Conservation (phyloP, 306 rosid species). For the Trifolium repens region DNA sequence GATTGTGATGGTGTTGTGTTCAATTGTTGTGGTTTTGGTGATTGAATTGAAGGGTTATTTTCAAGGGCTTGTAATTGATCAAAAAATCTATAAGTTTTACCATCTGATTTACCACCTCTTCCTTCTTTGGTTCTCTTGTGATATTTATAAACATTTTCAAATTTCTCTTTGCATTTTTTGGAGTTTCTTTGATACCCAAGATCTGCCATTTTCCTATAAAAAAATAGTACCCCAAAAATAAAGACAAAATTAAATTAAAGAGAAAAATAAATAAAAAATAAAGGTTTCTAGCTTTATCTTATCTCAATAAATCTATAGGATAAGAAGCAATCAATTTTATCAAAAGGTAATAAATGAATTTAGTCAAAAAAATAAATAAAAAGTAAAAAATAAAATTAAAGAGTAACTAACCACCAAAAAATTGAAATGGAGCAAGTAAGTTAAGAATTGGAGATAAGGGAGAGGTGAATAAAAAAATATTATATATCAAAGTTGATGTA, state of each 20-base stretch:
- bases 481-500: conserved; percentile 13
- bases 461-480: conserved; percentile 7
- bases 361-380: background rate
- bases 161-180: conserved; percentile 96
- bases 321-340: conserved; percentile 30
- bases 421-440: conserved; percentile 17
- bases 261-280: background rate
- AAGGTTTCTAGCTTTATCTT: conserved; percentile 21
- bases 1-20: background rate
- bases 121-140: conserved; percentile 94
- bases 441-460: conserved; percentile 9
- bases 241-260: background rate
- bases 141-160: conserved; percentile 95
- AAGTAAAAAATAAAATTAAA: background rate
- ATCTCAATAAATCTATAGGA: conserved; percentile 39
- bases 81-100: conserved; percentile 81
- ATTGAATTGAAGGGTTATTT: conserved; percentile 45
- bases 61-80: conserved; percentile 85
- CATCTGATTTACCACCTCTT: conserved; percentile 82
- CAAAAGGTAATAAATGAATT: conserved; percentile 36
- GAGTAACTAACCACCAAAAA: conserved; percentile 23
- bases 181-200: conserved; percentile 83
- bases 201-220: conserved; percentile 80
- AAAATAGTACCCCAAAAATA: background rate
- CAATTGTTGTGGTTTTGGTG: conserved; percentile 17